These are phyloP conservation scores for Xylaria sp. DNA, from an alignment of 495 filamentous ascomycete species.

Conservation along the genomic window DNA sequence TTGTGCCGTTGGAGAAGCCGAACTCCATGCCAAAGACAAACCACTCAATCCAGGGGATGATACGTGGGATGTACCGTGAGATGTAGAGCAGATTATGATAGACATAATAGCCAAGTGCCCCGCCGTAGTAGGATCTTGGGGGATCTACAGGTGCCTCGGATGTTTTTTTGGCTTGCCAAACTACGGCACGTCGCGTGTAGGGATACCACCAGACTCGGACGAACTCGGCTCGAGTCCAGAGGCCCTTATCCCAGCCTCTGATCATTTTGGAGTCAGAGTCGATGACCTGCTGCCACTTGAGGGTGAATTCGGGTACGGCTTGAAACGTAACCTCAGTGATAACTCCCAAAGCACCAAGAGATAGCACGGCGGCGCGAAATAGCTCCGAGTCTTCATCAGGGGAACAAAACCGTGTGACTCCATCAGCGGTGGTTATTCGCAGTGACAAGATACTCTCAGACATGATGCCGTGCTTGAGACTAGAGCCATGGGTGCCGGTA, in stretches of 20 bases:
- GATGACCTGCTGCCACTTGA: slow-evolving; percentile 85
- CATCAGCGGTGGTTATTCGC: slow-evolving; percentile 83
- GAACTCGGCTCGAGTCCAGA: slow-evolving; percentile 89
- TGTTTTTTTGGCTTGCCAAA: slow-evolving; percentile 85
- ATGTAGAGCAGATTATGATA: slow-evolving; percentile 89
- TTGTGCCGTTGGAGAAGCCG: slow-evolving; percentile 74
- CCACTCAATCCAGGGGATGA: slow-evolving; percentile 88
- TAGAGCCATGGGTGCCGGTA: slow-evolving; percentile 92
- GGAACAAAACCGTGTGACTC: slow-evolving; percentile 76
- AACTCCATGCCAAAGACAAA: slow-evolving; percentile 96
- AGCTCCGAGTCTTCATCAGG: slow-evolving; percentile 72
- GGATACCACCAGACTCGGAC: slow-evolving; percentile 98
- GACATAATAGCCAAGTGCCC: slow-evolving; percentile 78
- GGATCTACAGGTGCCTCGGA: slow-evolving; percentile 51
- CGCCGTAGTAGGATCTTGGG: slow-evolving; percentile 74
- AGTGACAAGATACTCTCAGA: slow-evolving; percentile 75
- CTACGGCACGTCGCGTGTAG: slow-evolving; percentile 82
- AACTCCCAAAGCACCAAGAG: slow-evolving; percentile 88
- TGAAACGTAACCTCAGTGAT: slow-evolving; percentile 87
- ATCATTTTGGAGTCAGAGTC: slow-evolving; percentile 71
- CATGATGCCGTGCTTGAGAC: slow-evolving; percentile 80
- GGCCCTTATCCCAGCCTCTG: slow-evolving; percentile 69
- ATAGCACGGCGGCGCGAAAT: slow-evolving; percentile 87
- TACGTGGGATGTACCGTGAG: slow-evolving; percentile 75
- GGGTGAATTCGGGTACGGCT: slow-evolving; percentile 75